These are phyloP conservation scores for Panaeolus cyanescens DNA, from an alignment of 768 basidiomycete species.

Conservation along the genomic window DNA sequence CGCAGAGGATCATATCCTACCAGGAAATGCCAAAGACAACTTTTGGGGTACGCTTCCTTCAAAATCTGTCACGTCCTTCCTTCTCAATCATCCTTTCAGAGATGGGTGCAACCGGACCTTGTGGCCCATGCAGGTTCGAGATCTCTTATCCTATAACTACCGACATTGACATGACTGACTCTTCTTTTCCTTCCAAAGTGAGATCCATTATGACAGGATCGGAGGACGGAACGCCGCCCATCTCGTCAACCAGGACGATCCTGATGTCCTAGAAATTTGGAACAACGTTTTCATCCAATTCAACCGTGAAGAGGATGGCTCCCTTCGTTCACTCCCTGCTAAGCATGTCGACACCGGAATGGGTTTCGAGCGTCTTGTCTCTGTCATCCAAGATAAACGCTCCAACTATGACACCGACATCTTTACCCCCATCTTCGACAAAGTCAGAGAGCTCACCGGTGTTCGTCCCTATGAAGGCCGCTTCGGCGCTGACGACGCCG, in stretches of 20 bases:
- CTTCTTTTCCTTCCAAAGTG: conserved; percentile 45
- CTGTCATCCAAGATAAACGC: conserved; percentile 83
- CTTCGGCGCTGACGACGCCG: conserved; percentile 92
- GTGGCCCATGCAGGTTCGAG: conserved; percentile 88
- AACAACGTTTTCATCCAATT: conserved; percentile 99
- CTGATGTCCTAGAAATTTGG: conserved; percentile 98
- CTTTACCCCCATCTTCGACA: conserved; percentile 85
- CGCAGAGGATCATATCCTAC: conserved; percentile 85
- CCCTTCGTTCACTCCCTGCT: conserved; percentile 77
- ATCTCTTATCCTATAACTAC: neutral
- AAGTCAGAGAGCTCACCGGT: conserved; percentile 86
- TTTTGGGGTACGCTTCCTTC: conserved; percentile 82
- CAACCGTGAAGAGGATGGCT: conserved; percentile 91
- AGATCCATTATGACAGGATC: conserved; percentile 96
- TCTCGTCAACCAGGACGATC: conserved; percentile 95
- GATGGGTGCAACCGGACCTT: conserved; percentile 98
- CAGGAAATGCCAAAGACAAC: conserved; percentile 96
- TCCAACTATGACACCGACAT: conserved; percentile 99
- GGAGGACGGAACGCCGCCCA: conserved; percentile 95
- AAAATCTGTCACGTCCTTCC: neutral
- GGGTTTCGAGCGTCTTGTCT: conserved; percentile 98
- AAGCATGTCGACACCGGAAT: conserved; percentile 99
- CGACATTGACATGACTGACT: neutral
- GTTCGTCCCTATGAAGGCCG: conserved; percentile 87
- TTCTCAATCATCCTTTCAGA: conserved; percentile 50